A percentile compares a stretch with the other conserved stretches of the same genome.
Evolutionary conservation across 1,139 yeast genomes (phyloP).

Genomic region (Debaryomyces subglobosus): DNA sequence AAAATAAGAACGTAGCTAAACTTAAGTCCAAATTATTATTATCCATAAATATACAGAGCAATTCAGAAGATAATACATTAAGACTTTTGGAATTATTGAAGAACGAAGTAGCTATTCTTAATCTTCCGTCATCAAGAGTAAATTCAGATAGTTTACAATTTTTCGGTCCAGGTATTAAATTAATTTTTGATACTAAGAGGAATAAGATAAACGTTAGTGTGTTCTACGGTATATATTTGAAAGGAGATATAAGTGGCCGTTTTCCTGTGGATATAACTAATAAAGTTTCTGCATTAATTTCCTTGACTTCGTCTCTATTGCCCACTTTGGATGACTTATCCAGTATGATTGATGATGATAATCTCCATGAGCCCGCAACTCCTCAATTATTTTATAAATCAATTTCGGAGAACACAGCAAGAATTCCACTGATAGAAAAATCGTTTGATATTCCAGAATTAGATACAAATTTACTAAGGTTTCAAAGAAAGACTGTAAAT

Average conservation of each 20-base stretch:
- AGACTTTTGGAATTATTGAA: slow-evolving; percentile 5
- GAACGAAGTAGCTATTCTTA: slow-evolving; percentile 18
- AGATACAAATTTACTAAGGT: slow-evolving; percentile 52
- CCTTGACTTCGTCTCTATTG: slow-evolving; percentile 8
- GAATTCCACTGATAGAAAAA: slow-evolving; percentile 21
- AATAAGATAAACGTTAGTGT: slow-evolving; percentile 13
- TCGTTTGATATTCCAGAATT: slow-evolving; percentile 49
- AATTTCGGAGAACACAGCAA: slow-evolving; percentile 35
- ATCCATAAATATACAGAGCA: slow-evolving; percentile 14
- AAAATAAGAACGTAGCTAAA: slow-evolving; percentile 16
- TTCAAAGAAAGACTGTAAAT: slow-evolving; percentile 63
- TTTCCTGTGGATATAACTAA: slow-evolving; percentile 14
- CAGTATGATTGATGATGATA: neutral
- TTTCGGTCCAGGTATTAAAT: slow-evolving; percentile 12
- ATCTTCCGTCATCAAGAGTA: slow-evolving; percentile 16
- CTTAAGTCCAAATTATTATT: slow-evolving; percentile 18
- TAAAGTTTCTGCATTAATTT: slow-evolving; percentile 16
- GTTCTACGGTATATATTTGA: slow-evolving; percentile 16
- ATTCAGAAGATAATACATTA: neutral
- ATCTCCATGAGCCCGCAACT: slow-evolving; percentile 17
- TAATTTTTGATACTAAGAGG: slow-evolving; percentile 13
- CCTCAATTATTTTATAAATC: slow-evolving; percentile 38
- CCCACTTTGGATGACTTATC: slow-evolving; percentile 8
- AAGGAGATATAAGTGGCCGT: slow-evolving; percentile 17
- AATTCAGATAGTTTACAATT: slow-evolving; percentile 14